Evolutionary conservation across 192 early-diverging fungal species (phyloP).

Genomic region (Coemansia javaensis): DNA sequence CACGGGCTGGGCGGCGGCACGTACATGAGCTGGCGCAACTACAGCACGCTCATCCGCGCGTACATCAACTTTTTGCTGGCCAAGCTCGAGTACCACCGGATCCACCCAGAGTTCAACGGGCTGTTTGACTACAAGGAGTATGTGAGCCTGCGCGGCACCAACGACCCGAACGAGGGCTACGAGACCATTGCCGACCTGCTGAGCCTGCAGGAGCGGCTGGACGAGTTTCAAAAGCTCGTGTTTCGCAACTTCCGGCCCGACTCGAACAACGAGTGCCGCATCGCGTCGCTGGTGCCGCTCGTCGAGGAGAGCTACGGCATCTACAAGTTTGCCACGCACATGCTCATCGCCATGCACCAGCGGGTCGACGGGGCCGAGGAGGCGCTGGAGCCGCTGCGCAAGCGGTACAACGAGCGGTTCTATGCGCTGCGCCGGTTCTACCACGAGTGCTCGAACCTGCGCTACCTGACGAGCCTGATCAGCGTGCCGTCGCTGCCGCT

Average conservation of each 20-base stretch:
- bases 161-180: constrained; percentile 99
- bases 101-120: constrained; percentile 89
- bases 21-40: constrained; percentile 53
- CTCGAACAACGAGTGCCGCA: constrained; percentile 91
- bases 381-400: constrained; percentile 81
- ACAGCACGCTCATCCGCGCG: constrained; percentile 79
- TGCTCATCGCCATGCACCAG: constrained; percentile 92
- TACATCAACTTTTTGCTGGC: constrained; percentile 85
- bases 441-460: constrained; percentile 79
- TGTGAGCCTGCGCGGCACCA: constrained; percentile 83
- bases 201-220: constrained; percentile 85
- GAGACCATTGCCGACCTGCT: constrained; percentile 96
- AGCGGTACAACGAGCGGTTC: constrained; percentile 81
- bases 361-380: constrained; percentile 62
- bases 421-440: constrained; percentile 87
- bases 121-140: constrained; percentile 98
- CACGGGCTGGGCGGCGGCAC: constrained; percentile 30
- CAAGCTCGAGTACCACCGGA: constrained; percentile 89
- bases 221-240: constrained; percentile 85
- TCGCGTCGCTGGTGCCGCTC: constrained; percentile 92
- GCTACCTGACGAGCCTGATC: constrained; percentile 91
- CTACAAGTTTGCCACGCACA: constrained; percentile 91
- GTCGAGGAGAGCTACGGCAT: constrained; percentile 94
- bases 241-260: constrained; percentile 76
- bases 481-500: constrained; percentile 78